Evolutionary conservation across 192 early-diverging fungal species (phyloP), one percentile per base, ranked within the genome.

Genomic region (Obelidium mucronatum): DNA sequence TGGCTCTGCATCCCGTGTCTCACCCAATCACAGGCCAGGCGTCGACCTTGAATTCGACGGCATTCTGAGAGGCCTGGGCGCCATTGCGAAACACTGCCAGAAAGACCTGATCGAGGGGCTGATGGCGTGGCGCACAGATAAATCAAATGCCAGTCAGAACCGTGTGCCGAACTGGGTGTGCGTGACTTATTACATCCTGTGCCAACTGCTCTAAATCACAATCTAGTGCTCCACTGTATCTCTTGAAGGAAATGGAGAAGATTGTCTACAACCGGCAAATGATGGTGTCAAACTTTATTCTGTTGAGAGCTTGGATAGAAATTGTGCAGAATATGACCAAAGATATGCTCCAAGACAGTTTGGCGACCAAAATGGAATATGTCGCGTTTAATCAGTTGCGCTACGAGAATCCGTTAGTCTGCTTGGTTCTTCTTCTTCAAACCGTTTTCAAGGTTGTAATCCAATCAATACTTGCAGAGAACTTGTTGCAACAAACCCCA

Each of bases 321-420:
- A 93, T 99, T 54, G 89, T 98, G 1, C 85, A 86, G 56, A 85
- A 91, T 48, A 83, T 98, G 2, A 89, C 90, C 55, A 80, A 88
- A 22, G 89, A 90, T 42, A 86, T 90, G 15, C 67, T 98, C 26
- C 90, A 91, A 13, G 91, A 95, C 52, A 92, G 95, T 48, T 81
- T 96, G 5, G 97, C 94, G 1, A 90, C 89, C 37, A 91, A 93
- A 62, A 80, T 98, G 31, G 98, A 99, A 83, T 95, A 97, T 77
- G 91, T 97, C 42, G 92, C 95, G 24, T 98, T 99, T 80, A 90
- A 86, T 33, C 97, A 97, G 77, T 80, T 99, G 34, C 89, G 89
- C 68, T 92, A 92, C 54, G 87, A 91, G 24, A 94, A 97, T 75
- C 93, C 96, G 93, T 94, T 87, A 87, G 88, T 81, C 33, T 24